Evolutionary conservation across 352 stramenopile genomes (phyloP), one percentile per base, ranked within the genome.

Genomic region (Phytophthora boehmeriae): DNA sequence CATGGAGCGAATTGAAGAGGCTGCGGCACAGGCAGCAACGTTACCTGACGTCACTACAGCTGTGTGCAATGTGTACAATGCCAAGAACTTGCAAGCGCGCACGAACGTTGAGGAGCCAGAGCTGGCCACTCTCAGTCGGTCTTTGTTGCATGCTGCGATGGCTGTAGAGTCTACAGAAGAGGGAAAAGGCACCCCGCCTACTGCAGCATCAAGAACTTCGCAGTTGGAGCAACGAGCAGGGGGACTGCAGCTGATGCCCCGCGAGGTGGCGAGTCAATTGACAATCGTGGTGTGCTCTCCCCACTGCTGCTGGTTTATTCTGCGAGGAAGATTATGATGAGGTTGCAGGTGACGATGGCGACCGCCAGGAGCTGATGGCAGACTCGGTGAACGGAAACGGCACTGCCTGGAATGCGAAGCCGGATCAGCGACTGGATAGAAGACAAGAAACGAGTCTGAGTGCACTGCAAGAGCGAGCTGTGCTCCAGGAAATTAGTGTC

Each of bases 401-500:
- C 25, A 17, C 38, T 19, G 5, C n/a, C 16, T 34, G 20, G 23
- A 38, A 39, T 5, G 34, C 34, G 30, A 46, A 51, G 36, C 23
- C 38, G 8, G 20, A 62, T 43, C 10, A 39, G 34, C 28, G 14
- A 47, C 19, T 48, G 57, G n/a, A 32, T 30, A 61, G 39, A 49
- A 14, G 38, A 50, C 41, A 52, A 25, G 4, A 41, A n/a, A 19
- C 48, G n/a, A 50, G 42, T 47, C 50, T 80, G 9, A 68, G 62
- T 44, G 73, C 63, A 11, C 66, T 83, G 45, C 86, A 94, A 66
- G 86, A 94, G 58, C 80, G 83, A 25, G 86, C 80, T 0, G 83
- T 94, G 42, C 75, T 94, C 19, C 83, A 94, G 53, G 86, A 94
- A 52, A 79, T 92, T 47, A 91, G 76, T 49, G 81, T 89, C 10